Conservation (phyloP, 345 rosid genomes). For the Erucastrum elatum region DNA sequence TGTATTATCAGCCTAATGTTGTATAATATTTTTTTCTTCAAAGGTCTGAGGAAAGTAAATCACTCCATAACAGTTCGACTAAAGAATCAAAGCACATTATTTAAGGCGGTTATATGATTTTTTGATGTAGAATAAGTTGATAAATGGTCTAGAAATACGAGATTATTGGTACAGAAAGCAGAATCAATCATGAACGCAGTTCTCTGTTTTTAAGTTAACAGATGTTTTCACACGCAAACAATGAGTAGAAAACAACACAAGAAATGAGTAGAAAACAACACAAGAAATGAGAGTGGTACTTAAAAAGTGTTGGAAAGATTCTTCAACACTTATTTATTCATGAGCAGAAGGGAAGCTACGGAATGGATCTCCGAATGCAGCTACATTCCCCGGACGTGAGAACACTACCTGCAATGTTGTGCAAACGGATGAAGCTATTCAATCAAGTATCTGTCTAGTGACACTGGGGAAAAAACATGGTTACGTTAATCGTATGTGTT, state of each 20-base stretch:
- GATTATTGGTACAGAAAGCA: neutral
- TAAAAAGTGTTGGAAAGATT: neutral
- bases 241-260: neutral
- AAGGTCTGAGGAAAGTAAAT: neutral
- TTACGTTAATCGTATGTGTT: neutral
- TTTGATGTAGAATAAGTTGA: neutral
- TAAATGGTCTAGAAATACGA: neutral
- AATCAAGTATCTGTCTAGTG: neutral
- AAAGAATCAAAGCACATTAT: neutral
- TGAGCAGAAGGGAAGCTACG: conserved; percentile 43
- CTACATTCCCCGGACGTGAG: conserved; percentile 67
- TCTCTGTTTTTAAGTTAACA: neutral
- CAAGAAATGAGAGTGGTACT: neutral
- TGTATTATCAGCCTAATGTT: neutral
- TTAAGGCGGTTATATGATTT: neutral
- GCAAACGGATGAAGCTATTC: neutral
- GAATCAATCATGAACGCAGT: neutral
- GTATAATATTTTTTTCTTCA: neutral
- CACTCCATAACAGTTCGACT: neutral
- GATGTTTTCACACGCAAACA: neutral
- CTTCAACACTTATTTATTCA: neutral
- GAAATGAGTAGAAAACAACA: neutral
- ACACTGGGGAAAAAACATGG: neutral
- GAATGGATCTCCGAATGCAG: conserved; percentile 53
- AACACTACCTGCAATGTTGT: conserved; percentile 50